Evolutionary conservation across 345 rosid genomes (phyloP), one percentile per base, ranked within the genome.

Genomic region (Raphanus sativus): DNA sequence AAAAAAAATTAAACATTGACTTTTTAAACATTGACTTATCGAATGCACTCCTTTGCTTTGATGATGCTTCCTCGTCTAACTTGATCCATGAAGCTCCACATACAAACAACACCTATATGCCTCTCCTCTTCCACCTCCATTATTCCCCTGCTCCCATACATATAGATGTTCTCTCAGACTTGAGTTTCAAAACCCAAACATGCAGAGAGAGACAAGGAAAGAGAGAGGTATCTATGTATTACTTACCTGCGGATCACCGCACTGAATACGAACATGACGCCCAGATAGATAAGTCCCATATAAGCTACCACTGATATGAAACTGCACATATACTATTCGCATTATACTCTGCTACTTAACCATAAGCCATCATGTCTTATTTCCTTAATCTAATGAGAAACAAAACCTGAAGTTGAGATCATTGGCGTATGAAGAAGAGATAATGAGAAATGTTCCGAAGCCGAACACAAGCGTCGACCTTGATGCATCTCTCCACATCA

Each of bases 401-500:
- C 21, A 45, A 62, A 70, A 89, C 99, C 98, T 89, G 85, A 87
- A 80, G 73, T 86, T 85, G 80, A 91, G 81, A 63, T 92, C 91
- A 12, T 83, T 81, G 21, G 94, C 83, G 81, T 89, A 92, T 70
- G 97, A 87, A 48, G 97, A 89, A 34, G 96, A 92, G 54, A 92
- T 73, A 5, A 89, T 88, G 75, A 81, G 70, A 10, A 95, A 90
- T 40, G 96, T 85, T 59, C 99, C 99, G 58, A 89, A 70, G 56
- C 94, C 96, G 73, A 95, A 95, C 28, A 86, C 87, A 61, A 92
- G 82, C 32, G 97, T 85, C 10, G 99, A 89, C 81, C 86, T 91
- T 34, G 90, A 84, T 54, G 72, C 83, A 67, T 95, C 96, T 81
- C 89, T 92, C 99, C 99, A 95, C 97, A 95, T 88, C 56, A 91